phyloP scores from a whole-genome alignment of 179 eudicot species.

The Dionaea muscipula region DNA sequence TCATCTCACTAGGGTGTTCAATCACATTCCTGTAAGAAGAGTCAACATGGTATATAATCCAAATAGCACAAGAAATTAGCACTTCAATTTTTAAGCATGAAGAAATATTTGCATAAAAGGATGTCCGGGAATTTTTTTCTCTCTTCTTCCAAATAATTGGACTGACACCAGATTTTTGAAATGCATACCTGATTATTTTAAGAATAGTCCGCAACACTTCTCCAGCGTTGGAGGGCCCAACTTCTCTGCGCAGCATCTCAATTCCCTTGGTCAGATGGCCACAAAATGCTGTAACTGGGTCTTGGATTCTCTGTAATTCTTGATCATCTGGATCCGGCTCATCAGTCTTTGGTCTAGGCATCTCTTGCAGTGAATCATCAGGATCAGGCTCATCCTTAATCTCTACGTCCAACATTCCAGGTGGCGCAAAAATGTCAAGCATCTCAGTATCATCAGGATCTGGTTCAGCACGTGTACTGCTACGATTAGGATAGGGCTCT shows the following conservation, averaged over 20 bases:
- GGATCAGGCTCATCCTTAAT: slow-evolving; percentile 17
- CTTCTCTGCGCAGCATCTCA: slow-evolving; percentile 40
- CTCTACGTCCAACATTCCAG: slow-evolving; percentile 4
- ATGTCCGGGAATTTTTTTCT: too few species aligned
- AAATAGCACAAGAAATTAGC: too few species aligned
- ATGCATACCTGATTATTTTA: slow-evolving; percentile 56
- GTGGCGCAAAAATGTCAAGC: not conserved
- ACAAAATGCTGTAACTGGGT: slow-evolving; percentile 46
- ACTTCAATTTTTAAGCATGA: too few species aligned
- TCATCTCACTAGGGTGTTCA: slow-evolving; percentile 61
- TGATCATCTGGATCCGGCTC: slow-evolving; percentile 70
- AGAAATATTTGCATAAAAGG: too few species aligned
- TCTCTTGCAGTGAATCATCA: slow-evolving; percentile 14
- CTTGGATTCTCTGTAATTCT: slow-evolving; percentile 68
- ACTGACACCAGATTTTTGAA: not conserved
- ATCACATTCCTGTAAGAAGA: slow-evolving; percentile 51
- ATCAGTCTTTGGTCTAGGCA: slow-evolving; percentile 11
- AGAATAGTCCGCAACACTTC: slow-evolving; percentile 54
- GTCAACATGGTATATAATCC: too few species aligned
- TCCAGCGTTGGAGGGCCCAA: slow-evolving; percentile 28
- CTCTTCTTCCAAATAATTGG: not conserved
- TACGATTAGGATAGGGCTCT: slow-evolving; percentile 10
- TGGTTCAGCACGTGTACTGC: slow-evolving; percentile 7
- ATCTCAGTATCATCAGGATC: slow-evolving; percentile 13
- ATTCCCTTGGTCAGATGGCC: slow-evolving; percentile 50